Conservation (phyloP, 441 rosid genomes). For the Melastoma candidum region DNA sequence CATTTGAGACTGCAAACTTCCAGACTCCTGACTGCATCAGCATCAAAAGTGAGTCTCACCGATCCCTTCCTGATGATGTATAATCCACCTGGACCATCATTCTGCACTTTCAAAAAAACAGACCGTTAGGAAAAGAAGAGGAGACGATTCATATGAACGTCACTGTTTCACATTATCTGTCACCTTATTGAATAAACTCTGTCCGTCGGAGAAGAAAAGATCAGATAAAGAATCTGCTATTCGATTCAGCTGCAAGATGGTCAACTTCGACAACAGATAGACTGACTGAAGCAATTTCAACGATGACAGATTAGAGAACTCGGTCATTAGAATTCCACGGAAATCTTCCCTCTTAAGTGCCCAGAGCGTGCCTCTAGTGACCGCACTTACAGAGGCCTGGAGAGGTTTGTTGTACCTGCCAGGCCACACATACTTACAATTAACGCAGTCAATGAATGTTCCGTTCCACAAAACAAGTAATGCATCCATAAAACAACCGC, state of each 20-base stretch:
- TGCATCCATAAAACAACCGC: no score
- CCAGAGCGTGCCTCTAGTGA: slow-evolving; percentile 87
- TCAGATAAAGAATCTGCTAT: slow-evolving; percentile 79
- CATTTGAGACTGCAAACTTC: slow-evolving; percentile 63
- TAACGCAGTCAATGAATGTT: no score
- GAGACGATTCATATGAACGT: slow-evolving; percentile 2
- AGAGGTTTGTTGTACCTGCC: slow-evolving; percentile 93
- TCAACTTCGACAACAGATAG: slow-evolving; percentile 87
- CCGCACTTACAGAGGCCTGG: slow-evolving; percentile 96
- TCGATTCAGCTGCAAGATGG: slow-evolving; percentile 93
- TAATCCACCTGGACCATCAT: slow-evolving; percentile 52
- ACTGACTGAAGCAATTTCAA: slow-evolving; percentile 91
- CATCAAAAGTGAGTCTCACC: slow-evolving; percentile 62
- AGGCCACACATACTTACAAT: slow-evolving; percentile 5
- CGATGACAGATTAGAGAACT: slow-evolving; percentile 84
- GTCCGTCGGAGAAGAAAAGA: slow-evolving; percentile 73
- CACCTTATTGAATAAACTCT: slow-evolving; percentile 67
- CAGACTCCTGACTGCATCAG: slow-evolving; percentile 43
- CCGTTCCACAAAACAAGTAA: no score
- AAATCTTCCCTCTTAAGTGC: slow-evolving; percentile 96
- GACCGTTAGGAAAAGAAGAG: slow-evolving; percentile 14
- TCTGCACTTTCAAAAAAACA: slow-evolving; percentile 35
- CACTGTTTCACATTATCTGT: slow-evolving; percentile 9
- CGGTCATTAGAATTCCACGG: slow-evolving; percentile 92
- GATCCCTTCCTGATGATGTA: slow-evolving; percentile 81